Evolutionary conservation across 2,329 filamentous ascomycete genomes (phyloP), one percentile per base, ranked within the genome.

Genomic region (Phaeoacremonium minimum): DNA sequence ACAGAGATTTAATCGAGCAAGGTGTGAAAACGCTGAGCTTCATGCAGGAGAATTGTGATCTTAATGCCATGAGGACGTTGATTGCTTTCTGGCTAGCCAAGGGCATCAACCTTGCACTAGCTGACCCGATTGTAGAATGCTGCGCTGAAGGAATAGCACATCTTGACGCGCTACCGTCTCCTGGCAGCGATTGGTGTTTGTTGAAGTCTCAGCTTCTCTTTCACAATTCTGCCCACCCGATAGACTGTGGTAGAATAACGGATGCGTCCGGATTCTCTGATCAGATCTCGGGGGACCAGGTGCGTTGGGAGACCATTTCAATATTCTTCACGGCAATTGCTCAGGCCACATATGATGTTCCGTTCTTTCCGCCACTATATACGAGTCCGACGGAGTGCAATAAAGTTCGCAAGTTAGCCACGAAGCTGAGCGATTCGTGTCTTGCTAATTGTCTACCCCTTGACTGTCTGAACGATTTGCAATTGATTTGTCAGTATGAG

Each of bases 401-500:
- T 13, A 16, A 34, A 11, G 19, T 48, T 16, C 29, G 32, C 17
- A 34, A 26, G 18, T 26, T 34, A 12, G 28, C 32, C 5, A 37
- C 37, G 11, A 26, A 35, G 13, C 17, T 41, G 2, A 29, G 28
- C 17, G 44, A 45, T 28, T 18, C 20, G 7, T 45, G 37, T 30
- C 33, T 48, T 9, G 42, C 46, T n/a, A 29, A 41, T 4, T 33
- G 22, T 15, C 38, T 46, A 4, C 30, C 37, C 5, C 32, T 46
- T 3, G 46, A 49, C 30, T 47, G 40, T 20, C 19, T 68, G 29
- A 66, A 67, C 36, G 61, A 67, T 42, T 42, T 67, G 15, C 63
- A 66, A 34, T 44, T 66, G 4, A 44, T 63, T 8, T 40, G 64
- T 7, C 63, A 67, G 37, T 66, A 65, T 33, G 63, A 67, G 36